Evolutionary conservation across 2,329 filamentous ascomycete species (phyloP).

Genomic region (Hypoxylon sp.): DNA sequence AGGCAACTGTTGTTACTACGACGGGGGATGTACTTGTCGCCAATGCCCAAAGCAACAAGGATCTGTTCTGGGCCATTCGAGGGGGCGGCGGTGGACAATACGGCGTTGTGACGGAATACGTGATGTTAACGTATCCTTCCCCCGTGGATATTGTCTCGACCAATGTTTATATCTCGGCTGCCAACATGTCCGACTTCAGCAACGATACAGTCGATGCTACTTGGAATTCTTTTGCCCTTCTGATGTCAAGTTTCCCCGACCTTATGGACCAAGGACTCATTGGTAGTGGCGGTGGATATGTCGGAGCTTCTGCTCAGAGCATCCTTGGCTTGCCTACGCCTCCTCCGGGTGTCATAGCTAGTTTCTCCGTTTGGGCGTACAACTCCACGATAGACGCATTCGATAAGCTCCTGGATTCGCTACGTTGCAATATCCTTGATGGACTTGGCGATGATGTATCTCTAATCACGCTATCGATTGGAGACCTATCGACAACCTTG

Average conservation of each 20-base stretch:
- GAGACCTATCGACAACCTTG: too few species aligned
- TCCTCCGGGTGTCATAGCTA: too few species aligned
- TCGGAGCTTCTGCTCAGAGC: too few species aligned
- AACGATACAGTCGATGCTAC: neutral
- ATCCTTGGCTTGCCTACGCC: too few species aligned
- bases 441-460: too few species aligned
- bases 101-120: conserved; percentile 54
- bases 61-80: conserved; percentile 57
- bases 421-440: too few species aligned
- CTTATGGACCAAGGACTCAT: conserved; percentile 3
- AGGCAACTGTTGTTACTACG: conserved; percentile 64
- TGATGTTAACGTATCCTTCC: neutral
- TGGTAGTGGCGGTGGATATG: neutral
- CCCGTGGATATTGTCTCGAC: neutral
- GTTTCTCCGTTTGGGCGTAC: too few species aligned
- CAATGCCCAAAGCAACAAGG: conserved; percentile 58
- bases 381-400: too few species aligned
- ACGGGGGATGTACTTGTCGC: conserved; percentile 62
- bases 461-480: too few species aligned
- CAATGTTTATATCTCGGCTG: conserved; percentile 1
- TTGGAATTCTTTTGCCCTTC: neutral
- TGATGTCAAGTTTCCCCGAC: neutral
- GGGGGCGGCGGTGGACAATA: conserved; percentile 53
- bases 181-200: neutral
- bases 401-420: too few species aligned